phyloP scores from a whole-genome alignment of 768 basidiomycete species.

The Nidula microcarpa region DNA sequence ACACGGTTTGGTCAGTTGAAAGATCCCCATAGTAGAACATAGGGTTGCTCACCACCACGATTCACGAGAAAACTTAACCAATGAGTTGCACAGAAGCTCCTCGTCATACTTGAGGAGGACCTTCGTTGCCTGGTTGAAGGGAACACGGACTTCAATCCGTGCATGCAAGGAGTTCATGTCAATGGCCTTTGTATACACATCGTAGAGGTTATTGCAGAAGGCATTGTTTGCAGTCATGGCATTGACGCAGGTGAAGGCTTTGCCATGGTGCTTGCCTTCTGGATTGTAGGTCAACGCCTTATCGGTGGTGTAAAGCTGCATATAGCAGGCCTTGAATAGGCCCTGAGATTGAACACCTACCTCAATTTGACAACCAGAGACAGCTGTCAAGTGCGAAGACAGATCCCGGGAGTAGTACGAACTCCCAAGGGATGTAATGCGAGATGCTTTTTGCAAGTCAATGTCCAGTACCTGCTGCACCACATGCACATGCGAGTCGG shows the following conservation, averaged over 20 bases:
- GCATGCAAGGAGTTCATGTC: constrained; percentile 14
- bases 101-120: constrained; percentile 4
- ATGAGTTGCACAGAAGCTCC: neutral
- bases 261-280: constrained; percentile 12
- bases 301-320: constrained; percentile 29
- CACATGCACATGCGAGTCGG: constrained; percentile 18
- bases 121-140: constrained; percentile 1
- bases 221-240: constrained; percentile 5
- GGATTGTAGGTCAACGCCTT: constrained; percentile 21
- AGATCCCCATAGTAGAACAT: neutral
- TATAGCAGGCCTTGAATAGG: constrained; percentile 11
- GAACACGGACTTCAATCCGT: constrained; percentile 22
- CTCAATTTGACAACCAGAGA: constrained; percentile 25
- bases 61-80: constrained; percentile 8
- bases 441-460: constrained; percentile 4
- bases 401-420: constrained; percentile 19
- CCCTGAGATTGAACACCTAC: constrained; percentile 15
- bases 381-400: constrained; percentile 18
- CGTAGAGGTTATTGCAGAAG: constrained; percentile 12
- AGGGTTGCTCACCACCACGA: constrained; percentile 11
- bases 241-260: constrained; percentile 12
- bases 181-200: constrained; percentile 14
- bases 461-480: constrained; percentile 11
- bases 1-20: neutral
- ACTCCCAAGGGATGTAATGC: constrained; percentile 16